Base-by-base conservation (phyloP, 306 rosid species). In the Gillenia trifoliata region DNA sequence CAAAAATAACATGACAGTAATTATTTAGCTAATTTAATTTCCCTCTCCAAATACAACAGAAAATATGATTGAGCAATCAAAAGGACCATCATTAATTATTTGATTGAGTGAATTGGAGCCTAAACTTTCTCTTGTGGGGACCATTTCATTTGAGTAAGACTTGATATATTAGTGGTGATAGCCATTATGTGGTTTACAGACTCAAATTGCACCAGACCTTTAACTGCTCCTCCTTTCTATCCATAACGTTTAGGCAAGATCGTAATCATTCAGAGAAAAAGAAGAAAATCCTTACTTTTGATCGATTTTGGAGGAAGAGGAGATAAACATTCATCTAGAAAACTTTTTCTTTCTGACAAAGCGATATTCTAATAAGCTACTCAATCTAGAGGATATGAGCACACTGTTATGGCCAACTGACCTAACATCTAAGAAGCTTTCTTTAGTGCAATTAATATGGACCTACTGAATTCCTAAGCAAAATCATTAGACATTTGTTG, bases 201-300 rank as follows among this genome's bases (percentile, higher is more conserved):
- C 84, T 72, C 72, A 76, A 82, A 64, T 63, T 50, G 76, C 82
- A 60, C 68, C 55, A 79, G 64, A 69, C 19, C 72, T 49, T 29
- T 76, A 61, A 38, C 74, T 65, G 52, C 56, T 38, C 19, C 71
- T 63, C 8, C 70, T 23, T 52, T 75, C 41, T 17, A 52, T 31
- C 41, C 12, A 61, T 45, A 38, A 71, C 25, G 72, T 57, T 36
- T 54, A 34, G 71, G 68, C 68, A 71, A 76, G 31, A 69, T 78
- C 57, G 12, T 74, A 70, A 61, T 82, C 80, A 74, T 38, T 20
- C 13, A 52, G 66, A 64, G 28, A 10, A 72, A 72, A 72, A 36
- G 29, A 47, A 25, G 56, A 22, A 25, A 60, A 60, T 69, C 28
- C 64, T 1, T 62, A 64, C 62, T 45, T 68, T 63, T 56, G 17